These are phyloP conservation scores for Ceratobasidium sp. DNA, from an alignment of 1,284 basidiomycete genomes.

Conservation along the genomic window DNA sequence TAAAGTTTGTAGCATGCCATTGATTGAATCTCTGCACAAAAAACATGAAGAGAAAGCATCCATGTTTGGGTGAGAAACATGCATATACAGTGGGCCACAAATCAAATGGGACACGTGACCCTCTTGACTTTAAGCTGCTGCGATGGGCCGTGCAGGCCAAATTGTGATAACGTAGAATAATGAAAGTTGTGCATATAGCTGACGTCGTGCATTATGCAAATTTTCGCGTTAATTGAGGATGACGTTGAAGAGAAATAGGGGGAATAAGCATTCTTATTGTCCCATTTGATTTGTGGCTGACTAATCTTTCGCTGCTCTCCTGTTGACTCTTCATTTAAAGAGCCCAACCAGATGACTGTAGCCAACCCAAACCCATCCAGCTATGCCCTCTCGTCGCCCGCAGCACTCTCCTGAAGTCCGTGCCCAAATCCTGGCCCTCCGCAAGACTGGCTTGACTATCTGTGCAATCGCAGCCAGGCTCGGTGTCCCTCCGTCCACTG, in stretches of 20 bases:
- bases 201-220: neutral
- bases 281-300: slow-evolving; percentile 2
- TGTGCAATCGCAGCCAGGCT: slow-evolving; percentile 4
- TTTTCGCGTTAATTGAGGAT: neutral
- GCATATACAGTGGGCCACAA: neutral
- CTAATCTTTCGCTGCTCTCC: neutral
- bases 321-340: neutral
- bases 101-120: neutral
- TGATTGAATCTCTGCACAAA: no score
- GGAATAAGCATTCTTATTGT: neutral
- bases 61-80: no score
- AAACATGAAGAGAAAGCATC: no score
- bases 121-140: neutral
- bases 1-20: no score
- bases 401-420: slow-evolving; percentile 4
- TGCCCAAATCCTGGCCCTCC: slow-evolving; percentile 3
- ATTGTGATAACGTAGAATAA: neutral
- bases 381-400: neutral
- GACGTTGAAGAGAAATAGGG: slow-evolving; percentile 3
- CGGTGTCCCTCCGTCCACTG: neutral
- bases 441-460: neutral
- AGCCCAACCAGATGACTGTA: neutral
- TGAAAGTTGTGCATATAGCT: neutral
- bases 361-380: neutral
- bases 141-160: neutral